Conservation (phyloP, 2,329 filamentous ascomycete genomes). For the Mariannaea elegans region DNA sequence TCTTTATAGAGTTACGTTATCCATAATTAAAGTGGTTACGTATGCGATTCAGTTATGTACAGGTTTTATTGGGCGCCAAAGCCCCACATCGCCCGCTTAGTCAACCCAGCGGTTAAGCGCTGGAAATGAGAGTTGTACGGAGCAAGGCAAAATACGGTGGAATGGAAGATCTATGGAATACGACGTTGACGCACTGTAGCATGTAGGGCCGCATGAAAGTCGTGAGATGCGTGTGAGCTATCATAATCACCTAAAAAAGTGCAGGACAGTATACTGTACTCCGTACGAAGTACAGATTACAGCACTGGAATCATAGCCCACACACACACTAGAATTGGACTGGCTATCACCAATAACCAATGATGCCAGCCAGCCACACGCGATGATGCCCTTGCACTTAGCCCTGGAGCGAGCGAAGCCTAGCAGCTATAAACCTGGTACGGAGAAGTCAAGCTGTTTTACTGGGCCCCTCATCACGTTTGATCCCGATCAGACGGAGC, state of each 20-base stretch:
- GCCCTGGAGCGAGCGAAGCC: not conserved
- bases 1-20: no score
- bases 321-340: not conserved
- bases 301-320: not conserved
- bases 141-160: not conserved
- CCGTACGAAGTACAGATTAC: no score
- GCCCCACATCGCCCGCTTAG: no score
- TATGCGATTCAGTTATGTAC: no score
- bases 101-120: no score
- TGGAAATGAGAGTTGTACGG: slow-evolving; percentile 3
- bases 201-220: not conserved
- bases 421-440: not conserved
- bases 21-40: no score
- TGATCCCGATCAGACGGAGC: slow-evolving; percentile 4
- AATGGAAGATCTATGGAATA: not conserved
- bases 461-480: not conserved
- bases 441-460: no score
- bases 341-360: not conserved
- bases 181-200: not conserved
- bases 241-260: slow-evolving; percentile 3
- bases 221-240: slow-evolving; percentile 21
- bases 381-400: no score
- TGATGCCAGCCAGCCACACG: not conserved
- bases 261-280: no score
- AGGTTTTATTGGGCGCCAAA: no score